phyloP scores from a whole-genome alignment of 345 rosid genomes.

The Gynandropsis gynandra region DNA sequence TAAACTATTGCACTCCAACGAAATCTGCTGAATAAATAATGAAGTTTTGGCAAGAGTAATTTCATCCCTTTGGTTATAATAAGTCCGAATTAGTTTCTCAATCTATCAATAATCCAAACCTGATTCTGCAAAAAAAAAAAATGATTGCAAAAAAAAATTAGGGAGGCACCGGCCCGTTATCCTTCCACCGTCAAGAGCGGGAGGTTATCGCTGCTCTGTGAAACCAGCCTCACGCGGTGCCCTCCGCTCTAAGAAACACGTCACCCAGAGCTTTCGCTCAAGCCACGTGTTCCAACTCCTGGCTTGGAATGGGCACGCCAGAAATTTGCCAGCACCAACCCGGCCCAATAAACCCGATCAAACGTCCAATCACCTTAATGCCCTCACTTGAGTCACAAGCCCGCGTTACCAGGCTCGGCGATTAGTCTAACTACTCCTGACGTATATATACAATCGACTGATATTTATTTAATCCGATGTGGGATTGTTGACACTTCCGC shows the following conservation, averaged over 20 bases:
- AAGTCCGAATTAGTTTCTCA: too few species aligned
- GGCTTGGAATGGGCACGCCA: conserved; percentile 8
- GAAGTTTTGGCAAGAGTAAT: too few species aligned
- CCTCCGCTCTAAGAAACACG: conserved; percentile 4
- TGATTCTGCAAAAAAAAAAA: too few species aligned
- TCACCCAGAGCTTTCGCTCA: neutral
- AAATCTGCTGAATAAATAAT: too few species aligned
- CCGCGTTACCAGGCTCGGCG: conserved; percentile 8
- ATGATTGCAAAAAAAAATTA: too few species aligned
- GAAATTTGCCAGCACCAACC: neutral
- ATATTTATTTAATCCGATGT: neutral
- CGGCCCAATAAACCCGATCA: neutral
- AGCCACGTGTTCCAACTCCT: neutral
- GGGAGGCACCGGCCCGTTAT: neutral
- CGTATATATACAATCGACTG: neutral
- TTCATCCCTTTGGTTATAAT: too few species aligned
- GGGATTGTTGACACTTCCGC: too few species aligned
- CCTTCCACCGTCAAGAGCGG: conserved; percentile 4
- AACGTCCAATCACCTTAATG: conserved; percentile 2
- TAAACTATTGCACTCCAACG: too few species aligned
- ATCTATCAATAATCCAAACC: too few species aligned
- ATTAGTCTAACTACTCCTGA: fast-evolving
- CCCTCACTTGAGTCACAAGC: conserved; percentile 15
- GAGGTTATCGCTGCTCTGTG: conserved; percentile 11
- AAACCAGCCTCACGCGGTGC: conserved; percentile 11